Evolutionary conservation across 2,329 filamentous ascomycete genomes (phyloP), one percentile per base, ranked within the genome.

Genomic region (Tricladium varicosporioides): DNA sequence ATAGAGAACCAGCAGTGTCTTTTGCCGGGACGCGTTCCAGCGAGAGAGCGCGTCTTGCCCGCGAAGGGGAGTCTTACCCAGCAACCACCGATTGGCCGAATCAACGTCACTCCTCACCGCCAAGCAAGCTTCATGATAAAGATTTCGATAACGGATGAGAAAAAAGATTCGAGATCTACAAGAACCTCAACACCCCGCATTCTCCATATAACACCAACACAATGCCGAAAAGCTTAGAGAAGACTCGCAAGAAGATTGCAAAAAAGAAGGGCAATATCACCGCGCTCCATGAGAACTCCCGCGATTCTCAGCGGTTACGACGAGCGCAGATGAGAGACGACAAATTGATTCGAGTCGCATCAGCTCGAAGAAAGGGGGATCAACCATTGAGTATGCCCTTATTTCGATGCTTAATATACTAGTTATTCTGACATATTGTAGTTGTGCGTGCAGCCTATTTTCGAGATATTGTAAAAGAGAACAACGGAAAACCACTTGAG

Each of bases 241-340:
- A 97, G 72, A 89, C 94, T 16, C 84, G 89, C 61, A 97, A 97
- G 76, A 85, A 91, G 63, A 93, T 97, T 63, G 78, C 85, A 33
- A 96, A 96, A 78, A 97, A 97, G 81, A 85, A 88, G 64, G 84
- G 85, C 16, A 84, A 85, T 42, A 81, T 91, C 48, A 86, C 87
- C 31, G 81, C 87, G 11, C 80, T 97, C 18, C 93, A 97, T 70
- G 88, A 92, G 73, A 91, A 91, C 71, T 96, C 92, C 59, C 82
- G 94, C 64, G 91, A 97, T 77, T 89, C 92, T 2, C 84, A 88
- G 69, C 84, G 91, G 51, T 78, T 97, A 61, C 88, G 91, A 71
- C 83, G 86, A 67, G 94, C 94, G 16, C 83, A 84, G 60, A 82
- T 87, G 62, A 82, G 94, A 73, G 92, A 97, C 68, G 87, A 94